These are phyloP conservation scores for Salvia hispanica DNA, from an alignment of 257 asterid genomes.

Conservation along the genomic window DNA sequence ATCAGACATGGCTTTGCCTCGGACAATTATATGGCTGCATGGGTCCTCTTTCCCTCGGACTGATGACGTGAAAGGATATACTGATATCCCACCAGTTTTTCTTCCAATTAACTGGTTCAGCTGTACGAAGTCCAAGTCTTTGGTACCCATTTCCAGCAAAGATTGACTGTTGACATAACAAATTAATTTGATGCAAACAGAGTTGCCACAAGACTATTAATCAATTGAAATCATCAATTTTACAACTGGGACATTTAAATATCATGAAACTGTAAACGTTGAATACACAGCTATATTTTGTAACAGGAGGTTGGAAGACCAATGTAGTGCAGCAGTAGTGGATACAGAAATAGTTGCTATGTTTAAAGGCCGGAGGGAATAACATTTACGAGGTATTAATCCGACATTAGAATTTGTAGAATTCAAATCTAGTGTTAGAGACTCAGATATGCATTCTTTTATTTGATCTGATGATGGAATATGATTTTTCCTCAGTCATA, in stretches of 20 bases:
- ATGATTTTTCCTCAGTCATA: not conserved
- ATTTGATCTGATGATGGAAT: not conserved
- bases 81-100: conserved; percentile 96
- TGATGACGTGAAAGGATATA: conserved; percentile 90
- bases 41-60: conserved; percentile 77
- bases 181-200: conserved; percentile 4
- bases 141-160: conserved; percentile 96
- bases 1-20: conserved; percentile 94
- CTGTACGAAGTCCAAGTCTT: conserved; percentile 91
- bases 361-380: not conserved
- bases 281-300: conserved; percentile 3
- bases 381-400: not conserved
- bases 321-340: not conserved
- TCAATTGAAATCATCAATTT: not conserved
- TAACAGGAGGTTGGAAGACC: conserved; percentile 2
- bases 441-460: not conserved
- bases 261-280: not conserved
- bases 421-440: conserved; percentile 17
- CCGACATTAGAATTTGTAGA: conserved; percentile 17
- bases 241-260: not conserved
- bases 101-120: conserved; percentile 92
- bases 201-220: conserved; percentile 19
- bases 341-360: not conserved
- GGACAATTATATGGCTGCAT: conserved; percentile 71
- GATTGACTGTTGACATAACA: conserved; percentile 74